A percentile compares a stretch with the other conserved stretches of the same genome.
These are phyloP conservation scores for Luffa aegyptiaca DNA, from an alignment of 306 rosid genomes.

Conservation along the genomic window DNA sequence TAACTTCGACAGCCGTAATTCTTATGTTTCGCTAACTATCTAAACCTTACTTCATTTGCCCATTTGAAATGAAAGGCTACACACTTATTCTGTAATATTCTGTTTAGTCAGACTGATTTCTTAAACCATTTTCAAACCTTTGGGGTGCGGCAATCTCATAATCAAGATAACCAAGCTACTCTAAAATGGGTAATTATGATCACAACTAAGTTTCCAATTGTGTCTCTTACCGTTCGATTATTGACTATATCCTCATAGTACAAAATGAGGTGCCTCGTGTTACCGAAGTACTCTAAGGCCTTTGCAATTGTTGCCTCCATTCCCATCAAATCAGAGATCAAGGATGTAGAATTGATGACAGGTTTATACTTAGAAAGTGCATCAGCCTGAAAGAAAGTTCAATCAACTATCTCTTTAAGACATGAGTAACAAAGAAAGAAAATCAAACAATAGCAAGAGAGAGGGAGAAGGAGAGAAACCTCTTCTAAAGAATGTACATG, in stretches of 20 bases:
- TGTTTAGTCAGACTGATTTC: not conserved
- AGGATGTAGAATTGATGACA: slow-evolving; percentile 40
- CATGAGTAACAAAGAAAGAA: slow-evolving; percentile 11
- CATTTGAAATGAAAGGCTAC: not conserved
- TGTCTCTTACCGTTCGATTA: slow-evolving; percentile 53
- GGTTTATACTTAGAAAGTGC: slow-evolving; percentile 79
- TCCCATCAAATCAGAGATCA: slow-evolving; percentile 51
- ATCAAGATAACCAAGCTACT: not conserved
- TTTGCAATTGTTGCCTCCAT: slow-evolving; percentile 48
- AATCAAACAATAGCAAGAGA: not conserved
- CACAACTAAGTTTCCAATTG: not conserved
- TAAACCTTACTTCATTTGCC: not conserved
- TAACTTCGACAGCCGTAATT: not conserved
- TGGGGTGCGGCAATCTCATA: not conserved
- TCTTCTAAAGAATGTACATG: slow-evolving; percentile 86
- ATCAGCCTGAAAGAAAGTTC: slow-evolving; percentile 46
- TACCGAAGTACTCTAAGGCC: slow-evolving; percentile 59
- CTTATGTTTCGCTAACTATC: not conserved
- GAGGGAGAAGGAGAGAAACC: slow-evolving; percentile 31
- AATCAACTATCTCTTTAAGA: not conserved
- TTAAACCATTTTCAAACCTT: not conserved
- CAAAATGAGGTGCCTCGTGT: slow-evolving; percentile 67
- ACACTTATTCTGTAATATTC: not conserved
- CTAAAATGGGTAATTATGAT: not conserved
- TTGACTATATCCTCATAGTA: slow-evolving; percentile 75